Evolutionary conservation across 768 basidiomycete species (phyloP), one percentile per base, ranked within the genome.

Genomic region (Dendrothele bispora): DNA sequence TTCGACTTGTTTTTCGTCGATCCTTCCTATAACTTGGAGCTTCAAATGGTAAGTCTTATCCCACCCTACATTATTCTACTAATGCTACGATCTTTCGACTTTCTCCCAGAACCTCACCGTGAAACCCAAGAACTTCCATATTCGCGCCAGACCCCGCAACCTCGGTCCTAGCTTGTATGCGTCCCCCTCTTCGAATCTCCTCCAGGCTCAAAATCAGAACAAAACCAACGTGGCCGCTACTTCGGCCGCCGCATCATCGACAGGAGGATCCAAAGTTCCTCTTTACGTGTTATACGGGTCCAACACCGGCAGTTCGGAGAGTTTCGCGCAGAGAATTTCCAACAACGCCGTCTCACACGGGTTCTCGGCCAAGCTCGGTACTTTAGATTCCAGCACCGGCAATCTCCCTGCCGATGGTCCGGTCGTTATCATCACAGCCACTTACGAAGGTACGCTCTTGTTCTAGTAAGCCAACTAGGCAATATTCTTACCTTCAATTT

Each of bases 281-380:
- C 27, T 75, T 44, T 69, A 71, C 43, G 59, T 74, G n/a, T 55
- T 71, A 21, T 75, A 72, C 54, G 72, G 75, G 2, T 73, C 72
- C 25, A 79, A 79, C 59, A 69, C 74, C 7, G 77, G 76, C 8
- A 73, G 74, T 0, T 76, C 69, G 21, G 73, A 79, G 57, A 65
- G 67, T 25, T 77, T 79, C 47, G 75, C 76, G 12, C 70, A 74
- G 56, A 56, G 74, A 21, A 59, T 78, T 17, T 72, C 69, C 7
- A 67, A 61, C 32, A 68, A 67, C 35, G 73, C 72, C 2, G 44
- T 60, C 1, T 43, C 12, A 17, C 4, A 46, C 71, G 74, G 74
- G 2, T 76, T 74, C 61, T 57, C 55, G 12, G 64, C 73, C 2
- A 58, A 51, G 7, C 53, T 77, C 17, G 67, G 63, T 8, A 69